A percentile compares a stretch with the other conserved stretches of the same genome.
Conservation (phyloP, 208 protist genomes). For the Acanthamoeba divionensis region DNA sequence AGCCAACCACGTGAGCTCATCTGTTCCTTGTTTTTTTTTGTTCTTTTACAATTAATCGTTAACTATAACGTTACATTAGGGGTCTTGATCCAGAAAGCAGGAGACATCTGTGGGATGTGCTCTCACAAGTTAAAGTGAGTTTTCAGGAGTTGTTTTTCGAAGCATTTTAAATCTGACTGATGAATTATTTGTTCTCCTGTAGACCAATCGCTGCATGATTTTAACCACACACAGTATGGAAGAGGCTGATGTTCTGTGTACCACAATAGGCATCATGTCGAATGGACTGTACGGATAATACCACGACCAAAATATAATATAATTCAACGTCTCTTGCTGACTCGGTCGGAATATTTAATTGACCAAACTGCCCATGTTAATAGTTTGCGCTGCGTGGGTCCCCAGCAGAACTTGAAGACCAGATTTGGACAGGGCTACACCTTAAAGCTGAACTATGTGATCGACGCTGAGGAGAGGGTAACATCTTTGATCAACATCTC, state of each 20-base stretch:
- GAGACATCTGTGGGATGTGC: slow-evolving; percentile 54
- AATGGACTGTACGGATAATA: slow-evolving; percentile 2
- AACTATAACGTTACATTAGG: not conserved
- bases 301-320: not conserved
- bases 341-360: too few species aligned
- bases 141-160: not conserved
- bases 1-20: slow-evolving; percentile 67
- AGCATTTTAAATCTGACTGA: not conserved
- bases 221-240: slow-evolving; percentile 81
- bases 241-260: slow-evolving; percentile 76
- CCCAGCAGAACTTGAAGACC: slow-evolving; percentile 59
- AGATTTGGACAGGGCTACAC: slow-evolving; percentile 67
- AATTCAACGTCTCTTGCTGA: not conserved
- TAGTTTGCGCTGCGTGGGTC: slow-evolving; percentile 14
- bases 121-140: not conserved
- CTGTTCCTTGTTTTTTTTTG: not conserved
- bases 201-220: slow-evolving; percentile 58
- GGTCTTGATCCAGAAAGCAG: slow-evolving; percentile 64
- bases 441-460: slow-evolving; percentile 29
- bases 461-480: not conserved
- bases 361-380: too few species aligned
- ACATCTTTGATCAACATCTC: not conserved
- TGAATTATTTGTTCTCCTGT: not conserved
- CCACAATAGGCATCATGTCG: slow-evolving; percentile 79
- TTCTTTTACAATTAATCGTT: not conserved